These are phyloP conservation scores for Carnegiea gigantea DNA, from an alignment of 179 eudicot genomes.

Conservation along the genomic window DNA sequence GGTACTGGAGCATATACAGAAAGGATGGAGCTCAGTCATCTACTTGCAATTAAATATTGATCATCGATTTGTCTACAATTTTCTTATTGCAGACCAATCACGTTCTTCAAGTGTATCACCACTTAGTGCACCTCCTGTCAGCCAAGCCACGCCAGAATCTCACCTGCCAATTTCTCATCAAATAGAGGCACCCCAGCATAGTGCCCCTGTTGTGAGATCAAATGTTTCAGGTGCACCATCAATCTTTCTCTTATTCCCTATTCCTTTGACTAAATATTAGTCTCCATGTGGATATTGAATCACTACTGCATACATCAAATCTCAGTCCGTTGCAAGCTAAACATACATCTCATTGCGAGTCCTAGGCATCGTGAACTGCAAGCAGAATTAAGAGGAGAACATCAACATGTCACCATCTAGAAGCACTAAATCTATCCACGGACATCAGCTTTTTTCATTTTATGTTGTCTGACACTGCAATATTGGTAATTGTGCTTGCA, in stretches of 20 bases:
- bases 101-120: constrained; percentile 25
- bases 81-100: constrained; percentile 18
- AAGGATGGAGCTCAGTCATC: background rate
- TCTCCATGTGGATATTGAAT: background rate
- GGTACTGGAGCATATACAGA: constrained; percentile 28
- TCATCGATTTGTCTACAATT: background rate
- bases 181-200: constrained; percentile 33
- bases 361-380: background rate
- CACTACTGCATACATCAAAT: background rate
- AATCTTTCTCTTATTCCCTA: background rate
- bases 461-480: background rate
- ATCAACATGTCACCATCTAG: background rate
- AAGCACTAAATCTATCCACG: background rate
- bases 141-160: constrained; percentile 21
- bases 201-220: constrained; percentile 17
- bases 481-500: background rate
- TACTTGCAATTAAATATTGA: background rate
- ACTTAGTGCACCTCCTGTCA: constrained; percentile 28
- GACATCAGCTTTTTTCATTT: background rate
- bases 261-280: too few relatives aligned
- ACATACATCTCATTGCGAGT: background rate
- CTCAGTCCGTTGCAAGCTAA: background rate
- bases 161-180: constrained; percentile 28
- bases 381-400: background rate
- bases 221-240: constrained; percentile 30